phyloP scores from a whole-genome alignment of 192 early-diverging fungal species.

The Coemansia sp. region DNA sequence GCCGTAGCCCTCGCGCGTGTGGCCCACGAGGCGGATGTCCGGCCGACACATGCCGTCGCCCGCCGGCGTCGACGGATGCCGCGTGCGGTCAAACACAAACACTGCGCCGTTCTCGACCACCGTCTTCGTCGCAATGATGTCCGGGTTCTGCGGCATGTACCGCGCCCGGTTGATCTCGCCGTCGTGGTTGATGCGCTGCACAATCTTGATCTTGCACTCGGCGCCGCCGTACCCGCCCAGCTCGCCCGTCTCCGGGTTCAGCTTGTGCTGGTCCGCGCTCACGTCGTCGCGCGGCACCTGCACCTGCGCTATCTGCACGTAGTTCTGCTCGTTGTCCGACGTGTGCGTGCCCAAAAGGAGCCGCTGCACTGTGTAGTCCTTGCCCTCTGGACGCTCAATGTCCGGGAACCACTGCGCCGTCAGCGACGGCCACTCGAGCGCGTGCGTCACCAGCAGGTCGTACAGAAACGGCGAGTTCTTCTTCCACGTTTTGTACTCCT shows the following conservation, averaged over 20 bases:
- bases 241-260: constrained; percentile 75
- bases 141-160: constrained; percentile 94
- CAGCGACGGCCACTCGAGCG: constrained; percentile 98
- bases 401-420: constrained; percentile 98
- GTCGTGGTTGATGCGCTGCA: constrained; percentile 94
- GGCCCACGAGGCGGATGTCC: constrained; percentile 83
- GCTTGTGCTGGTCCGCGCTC: constrained; percentile 59
- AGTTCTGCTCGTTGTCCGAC: constrained; percentile 93
- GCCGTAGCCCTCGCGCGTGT: constrained; percentile 93
- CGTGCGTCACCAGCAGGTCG: constrained; percentile 95
- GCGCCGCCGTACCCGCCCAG: constrained; percentile 78
- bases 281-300: constrained; percentile 76
- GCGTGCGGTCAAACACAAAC: constrained; percentile 94
- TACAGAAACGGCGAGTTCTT: constrained; percentile 99
- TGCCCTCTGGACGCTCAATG: constrained; percentile 86
- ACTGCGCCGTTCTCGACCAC: constrained; percentile 79
- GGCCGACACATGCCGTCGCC: constrained; percentile 80
- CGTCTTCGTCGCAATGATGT: constrained; percentile 95
- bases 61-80: constrained; percentile 75
- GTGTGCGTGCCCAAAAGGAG: constrained; percentile 95
- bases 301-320: constrained; percentile 92
- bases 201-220: constrained; percentile 81
- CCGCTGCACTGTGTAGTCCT: constrained; percentile 87
- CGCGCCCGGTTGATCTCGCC: constrained; percentile 98
- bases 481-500: constrained; percentile 99